These are phyloP conservation scores for Pelagophyceae sp. DNA, from an alignment of 352 stramenopile genomes.

Conservation along the genomic window DNA sequence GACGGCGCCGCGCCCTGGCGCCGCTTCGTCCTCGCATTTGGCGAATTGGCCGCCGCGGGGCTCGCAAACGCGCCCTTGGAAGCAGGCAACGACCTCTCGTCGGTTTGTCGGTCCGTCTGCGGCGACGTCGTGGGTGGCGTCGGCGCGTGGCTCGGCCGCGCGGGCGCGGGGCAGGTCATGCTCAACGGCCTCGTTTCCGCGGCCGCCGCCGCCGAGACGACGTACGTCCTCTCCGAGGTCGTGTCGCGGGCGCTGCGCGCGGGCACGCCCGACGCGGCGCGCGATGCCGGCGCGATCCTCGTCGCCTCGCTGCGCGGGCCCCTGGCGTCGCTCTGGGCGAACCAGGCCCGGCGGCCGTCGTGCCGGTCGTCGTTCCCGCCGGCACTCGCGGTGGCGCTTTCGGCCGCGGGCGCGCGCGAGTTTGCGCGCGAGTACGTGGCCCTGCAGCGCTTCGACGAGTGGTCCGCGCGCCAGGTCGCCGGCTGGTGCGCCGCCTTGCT, in stretches of 20 bases:
- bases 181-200: background rate
- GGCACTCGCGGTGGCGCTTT: background rate
- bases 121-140: too few species aligned
- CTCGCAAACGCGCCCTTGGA: too few species aligned
- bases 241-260: background rate
- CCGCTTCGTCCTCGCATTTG: background rate
- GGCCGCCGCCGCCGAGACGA: background rate
- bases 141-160: background rate
- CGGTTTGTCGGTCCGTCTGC: too few species aligned
- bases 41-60: background rate
- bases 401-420: background rate
- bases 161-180: background rate
- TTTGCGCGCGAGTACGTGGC: background rate
- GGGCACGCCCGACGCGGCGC: background rate
- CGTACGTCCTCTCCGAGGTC: background rate
- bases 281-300: background rate
- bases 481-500: background rate
- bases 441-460: background rate
- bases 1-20: background rate
- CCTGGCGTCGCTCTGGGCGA: too few species aligned
- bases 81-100: too few species aligned
- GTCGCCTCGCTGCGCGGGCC: background rate
- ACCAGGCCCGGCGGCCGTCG: background rate
- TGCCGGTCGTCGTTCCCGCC: background rate
- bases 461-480: background rate